These are phyloP conservation scores for Aspergillus quadrilineatus DNA, from an alignment of 2,329 filamentous ascomycete genomes.

Conservation along the genomic window DNA sequence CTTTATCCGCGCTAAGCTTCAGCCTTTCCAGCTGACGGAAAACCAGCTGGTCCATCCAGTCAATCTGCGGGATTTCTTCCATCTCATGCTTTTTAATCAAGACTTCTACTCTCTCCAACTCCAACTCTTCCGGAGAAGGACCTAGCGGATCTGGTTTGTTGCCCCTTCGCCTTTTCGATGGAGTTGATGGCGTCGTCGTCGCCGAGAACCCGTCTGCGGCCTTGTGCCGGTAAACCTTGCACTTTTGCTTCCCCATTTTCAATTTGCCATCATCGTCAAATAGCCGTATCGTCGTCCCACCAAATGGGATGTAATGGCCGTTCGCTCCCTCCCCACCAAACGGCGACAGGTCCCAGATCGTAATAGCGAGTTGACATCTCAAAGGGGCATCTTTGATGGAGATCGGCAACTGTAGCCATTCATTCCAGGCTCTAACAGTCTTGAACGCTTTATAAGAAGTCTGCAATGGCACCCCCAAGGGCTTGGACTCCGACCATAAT, in stretches of 20 bases:
- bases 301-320: constrained; percentile 84
- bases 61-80: constrained; percentile 87
- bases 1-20: constrained; percentile 63
- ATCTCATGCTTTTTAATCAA: constrained; percentile 98
- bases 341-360: constrained; percentile 90
- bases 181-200: constrained; percentile 72
- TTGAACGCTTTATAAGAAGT: constrained; percentile 92
- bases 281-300: constrained; percentile 86
- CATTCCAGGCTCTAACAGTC: constrained; percentile 74
- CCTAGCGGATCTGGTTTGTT: constrained; percentile 48
- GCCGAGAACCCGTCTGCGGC: constrained; percentile 81
- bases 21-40: constrained; percentile 86
- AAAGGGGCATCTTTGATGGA: constrained; percentile 77
- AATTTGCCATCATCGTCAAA: constrained; percentile 91
- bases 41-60: constrained; percentile 94
- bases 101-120: constrained; percentile 84
- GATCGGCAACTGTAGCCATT: constrained; percentile 89
- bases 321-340: constrained; percentile 67
- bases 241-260: constrained; percentile 90
- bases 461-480: constrained; percentile 85
- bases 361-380: constrained; percentile 83
- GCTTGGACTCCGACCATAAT: constrained; percentile 94
- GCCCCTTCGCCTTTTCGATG: constrained; percentile 54
- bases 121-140: constrained; percentile 69
- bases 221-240: constrained; percentile 76